Evolutionary conservation across 1,284 basidiomycete genomes (phyloP), one percentile per base, ranked within the genome.

Genomic region (Trichosporon inkin): DNA sequence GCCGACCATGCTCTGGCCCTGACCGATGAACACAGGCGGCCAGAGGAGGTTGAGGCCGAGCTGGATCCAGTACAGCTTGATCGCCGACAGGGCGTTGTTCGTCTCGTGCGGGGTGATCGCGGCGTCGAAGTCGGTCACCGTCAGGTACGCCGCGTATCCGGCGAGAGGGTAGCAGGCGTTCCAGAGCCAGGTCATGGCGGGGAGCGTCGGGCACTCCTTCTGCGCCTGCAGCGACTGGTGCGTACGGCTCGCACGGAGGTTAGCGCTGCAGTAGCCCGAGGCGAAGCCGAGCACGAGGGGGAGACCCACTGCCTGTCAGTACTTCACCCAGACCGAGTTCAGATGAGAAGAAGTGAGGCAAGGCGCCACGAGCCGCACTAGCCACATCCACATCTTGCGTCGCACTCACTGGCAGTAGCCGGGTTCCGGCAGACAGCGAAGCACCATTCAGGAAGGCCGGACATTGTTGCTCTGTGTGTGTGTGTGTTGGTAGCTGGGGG

Each of bases 131-230:
- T 82, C 78, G 63, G 82, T 80, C 47, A 84, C 84, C 3, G 84
- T 81, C 20, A 90, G 72, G 76, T 90, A 85, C 4, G 86, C 86
- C 1, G 86, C 86, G 71, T 85, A 88, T 52, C 88, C 88, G 84
- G 88, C 87, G 10, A 82, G 62, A 24, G 83, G 83, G 66, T 72
- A 73, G 28, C 70, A 65, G 44, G 69, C 60, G 52, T 69, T 70
- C 70, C 67, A 73, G 61, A 70, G 61, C 37, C 53, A 14, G n/a
- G 20, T 36, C 20, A 53, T 56, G 32, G 56, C 60, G n/a, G 58
- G 62, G 49, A 57, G 59, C 24, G 55, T 36, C 13, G 59, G 41
- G 59, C 57, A 58, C 16, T 38, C 6, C 13, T 32, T 36, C 40
- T 28, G 16, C 17, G 58, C 19, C 58, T 55, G 55, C 41, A 51